phyloP scores from a whole-genome alignment of 2,329 filamentous ascomycete species.

The Graphilbum ipis-grandicollis region DNA sequence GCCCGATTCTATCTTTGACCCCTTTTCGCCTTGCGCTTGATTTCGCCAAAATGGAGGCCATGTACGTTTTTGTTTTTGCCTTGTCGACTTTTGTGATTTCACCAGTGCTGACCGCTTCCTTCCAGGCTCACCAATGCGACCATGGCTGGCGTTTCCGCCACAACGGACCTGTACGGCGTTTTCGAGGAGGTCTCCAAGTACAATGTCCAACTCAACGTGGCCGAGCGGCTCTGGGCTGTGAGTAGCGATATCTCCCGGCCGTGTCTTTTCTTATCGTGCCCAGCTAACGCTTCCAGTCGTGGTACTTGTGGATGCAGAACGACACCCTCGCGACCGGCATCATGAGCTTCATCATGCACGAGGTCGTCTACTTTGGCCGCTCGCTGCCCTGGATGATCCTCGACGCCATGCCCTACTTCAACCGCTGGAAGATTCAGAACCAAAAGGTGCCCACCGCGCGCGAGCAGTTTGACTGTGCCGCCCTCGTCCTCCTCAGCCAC shows the following conservation, averaged over 20 bases:
- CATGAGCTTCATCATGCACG: conserved; percentile 94
- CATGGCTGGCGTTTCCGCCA: conserved; percentile 13
- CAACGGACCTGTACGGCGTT: conserved; percentile 35
- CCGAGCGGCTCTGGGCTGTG: conserved; percentile 79
- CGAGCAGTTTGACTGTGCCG: conserved; percentile 90
- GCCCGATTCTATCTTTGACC: too few relatives aligned
- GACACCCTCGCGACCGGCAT: conserved; percentile 92
- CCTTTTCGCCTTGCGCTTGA: too few relatives aligned
- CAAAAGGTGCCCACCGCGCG: conserved; percentile 79
- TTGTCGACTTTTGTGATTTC: too few relatives aligned
- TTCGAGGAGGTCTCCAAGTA: conserved; percentile 48
- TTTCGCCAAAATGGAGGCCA: too few relatives aligned
- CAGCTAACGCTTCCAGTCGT: conserved; percentile 33
- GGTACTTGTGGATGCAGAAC: conserved; percentile 98
- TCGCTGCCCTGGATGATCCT: conserved; percentile 84
- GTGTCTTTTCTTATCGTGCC: conserved; percentile 1
- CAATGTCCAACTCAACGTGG: conserved; percentile 74
- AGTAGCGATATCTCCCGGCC: too few relatives aligned
- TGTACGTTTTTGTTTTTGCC: too few relatives aligned
- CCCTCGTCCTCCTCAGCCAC: conserved; percentile 82
- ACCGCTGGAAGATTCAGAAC: conserved; percentile 86
- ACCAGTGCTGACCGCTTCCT: neutral
- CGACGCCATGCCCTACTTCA: conserved; percentile 72
- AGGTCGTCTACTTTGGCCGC: conserved; percentile 85
- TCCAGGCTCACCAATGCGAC: conserved; percentile 5